Conservation (phyloP, 1,284 basidiomycete species). For the Ganoderma sinense region DNA sequence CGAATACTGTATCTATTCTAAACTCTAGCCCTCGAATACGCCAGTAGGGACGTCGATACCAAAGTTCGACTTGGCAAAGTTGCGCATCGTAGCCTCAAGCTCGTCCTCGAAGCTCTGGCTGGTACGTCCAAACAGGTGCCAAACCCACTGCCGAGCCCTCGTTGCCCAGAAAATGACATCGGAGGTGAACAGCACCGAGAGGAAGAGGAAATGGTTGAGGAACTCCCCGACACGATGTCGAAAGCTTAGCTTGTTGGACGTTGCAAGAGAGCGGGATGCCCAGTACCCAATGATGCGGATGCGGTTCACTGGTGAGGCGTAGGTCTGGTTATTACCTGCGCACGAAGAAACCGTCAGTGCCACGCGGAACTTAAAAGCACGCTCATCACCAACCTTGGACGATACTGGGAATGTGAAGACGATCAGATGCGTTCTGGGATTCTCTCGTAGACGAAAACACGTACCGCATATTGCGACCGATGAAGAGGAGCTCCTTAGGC, state of each 20-base stretch:
- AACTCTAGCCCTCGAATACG: constrained; percentile 36
- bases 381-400: constrained; percentile 59
- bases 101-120: constrained; percentile 67
- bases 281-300: constrained; percentile 84
- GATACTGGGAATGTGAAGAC: constrained; percentile 47
- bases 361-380: neutral
- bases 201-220: constrained; percentile 60
- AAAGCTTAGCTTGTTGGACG: constrained; percentile 47
- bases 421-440: neutral
- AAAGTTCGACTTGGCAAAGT: constrained; percentile 63
- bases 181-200: constrained; percentile 58
- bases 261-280: constrained; percentile 66
- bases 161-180: constrained; percentile 66
- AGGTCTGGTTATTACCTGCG: constrained; percentile 75
- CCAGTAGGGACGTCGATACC: constrained; percentile 57
- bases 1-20: neutral
- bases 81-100: constrained; percentile 65
- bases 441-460: constrained; percentile 38
- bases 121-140: constrained; percentile 41
- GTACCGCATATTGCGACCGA: constrained; percentile 84
- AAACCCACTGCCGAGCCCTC: constrained; percentile 58
- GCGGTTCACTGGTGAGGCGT: constrained; percentile 86
- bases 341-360: neutral
- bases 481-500: constrained; percentile 83
- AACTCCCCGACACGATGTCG: constrained; percentile 54